Evolutionary conservation across 2,329 filamentous ascomycete species (phyloP).

Genomic region (Penicillium sclerotigenum): DNA sequence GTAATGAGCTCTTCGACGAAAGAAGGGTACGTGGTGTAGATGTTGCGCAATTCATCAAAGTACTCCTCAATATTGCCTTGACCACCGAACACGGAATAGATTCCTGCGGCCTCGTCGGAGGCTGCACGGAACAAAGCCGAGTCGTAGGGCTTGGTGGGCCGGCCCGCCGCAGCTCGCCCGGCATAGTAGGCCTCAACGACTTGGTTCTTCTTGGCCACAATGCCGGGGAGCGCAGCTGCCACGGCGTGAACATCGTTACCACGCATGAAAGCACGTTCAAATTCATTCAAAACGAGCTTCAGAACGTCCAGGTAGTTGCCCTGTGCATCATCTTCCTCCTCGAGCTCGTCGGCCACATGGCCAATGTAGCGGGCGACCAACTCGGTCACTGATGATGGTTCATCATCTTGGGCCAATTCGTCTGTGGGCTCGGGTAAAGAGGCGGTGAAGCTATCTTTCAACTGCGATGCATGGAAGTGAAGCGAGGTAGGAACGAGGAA

Average conservation of each 20-base stretch:
- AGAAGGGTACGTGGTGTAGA: constrained; percentile 85
- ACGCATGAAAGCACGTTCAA: constrained; percentile 88
- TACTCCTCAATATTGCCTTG: constrained; percentile 99
- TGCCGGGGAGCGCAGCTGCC: constrained; percentile 80
- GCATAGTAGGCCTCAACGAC: constrained; percentile 90
- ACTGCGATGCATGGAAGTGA: constrained; percentile 92
- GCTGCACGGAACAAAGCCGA: constrained; percentile 89
- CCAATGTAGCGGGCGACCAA: constrained; percentile 91
- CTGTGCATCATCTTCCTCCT: constrained; percentile 84
- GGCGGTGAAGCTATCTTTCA: constrained; percentile 84
- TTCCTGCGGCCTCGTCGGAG: constrained; percentile 73
- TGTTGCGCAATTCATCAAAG: constrained; percentile 91
- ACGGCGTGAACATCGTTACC: constrained; percentile 96
- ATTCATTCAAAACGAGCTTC: constrained; percentile 89
- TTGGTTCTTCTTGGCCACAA: constrained; percentile 85
- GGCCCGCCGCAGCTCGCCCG: constrained; percentile 76
- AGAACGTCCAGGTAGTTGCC: constrained; percentile 90
- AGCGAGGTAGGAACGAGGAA: constrained; percentile 93
- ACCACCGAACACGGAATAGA: constrained; percentile 94
- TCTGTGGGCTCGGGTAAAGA: constrained; percentile 89
- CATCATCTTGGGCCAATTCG: constrained; percentile 95
- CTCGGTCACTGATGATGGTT: constrained; percentile 93
- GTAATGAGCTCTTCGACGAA: constrained; percentile 84
- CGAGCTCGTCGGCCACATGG: constrained; percentile 82
- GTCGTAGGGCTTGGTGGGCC: constrained; percentile 86